A percentile compares a stretch with the other conserved stretches of the same genome.
Conservation (phyloP, 1,139 yeast genomes). For the Blastobotrys buckinghamii region DNA sequence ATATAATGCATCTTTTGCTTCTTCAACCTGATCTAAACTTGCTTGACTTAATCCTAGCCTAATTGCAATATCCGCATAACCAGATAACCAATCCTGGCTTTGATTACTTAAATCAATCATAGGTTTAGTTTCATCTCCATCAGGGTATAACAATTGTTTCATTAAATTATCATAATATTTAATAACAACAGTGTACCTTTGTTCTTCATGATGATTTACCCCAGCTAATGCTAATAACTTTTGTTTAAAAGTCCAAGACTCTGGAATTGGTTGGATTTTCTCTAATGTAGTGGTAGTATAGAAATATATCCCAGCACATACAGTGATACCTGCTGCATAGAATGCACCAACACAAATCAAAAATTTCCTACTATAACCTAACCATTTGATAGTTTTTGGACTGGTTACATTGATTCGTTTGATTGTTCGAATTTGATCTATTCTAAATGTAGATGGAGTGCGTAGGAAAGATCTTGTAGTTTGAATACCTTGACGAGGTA, state of each 20-base stretch:
- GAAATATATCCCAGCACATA: constrained; percentile 23
- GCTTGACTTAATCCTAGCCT: constrained; percentile 34
- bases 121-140: constrained; percentile 14
- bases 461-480: neutral
- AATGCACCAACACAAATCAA: constrained; percentile 16
- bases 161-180: constrained; percentile 25
- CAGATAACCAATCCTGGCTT: constrained; percentile 34
- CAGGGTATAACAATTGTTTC: constrained; percentile 21
- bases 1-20: constrained; percentile 30
- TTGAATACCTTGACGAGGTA: neutral
- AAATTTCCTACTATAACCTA: constrained; percentile 13
- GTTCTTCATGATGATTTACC: constrained; percentile 29
- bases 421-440: neutral
- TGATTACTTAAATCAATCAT: constrained; percentile 21
- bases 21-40: constrained; percentile 22
- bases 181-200: constrained; percentile 18
- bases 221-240: constrained; percentile 28
- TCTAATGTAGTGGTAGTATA: constrained; percentile 22
- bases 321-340: constrained; percentile 22
- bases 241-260: constrained; percentile 30
- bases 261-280: constrained; percentile 27
- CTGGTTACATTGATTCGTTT: constrained; percentile 12
- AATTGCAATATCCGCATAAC: constrained; percentile 36
- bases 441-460: no score
- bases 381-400: constrained; percentile 14